These are phyloP conservation scores for Lasiosphaeriaceae sp. DNA, from an alignment of 495 filamentous ascomycete species.

Conservation along the genomic window DNA sequence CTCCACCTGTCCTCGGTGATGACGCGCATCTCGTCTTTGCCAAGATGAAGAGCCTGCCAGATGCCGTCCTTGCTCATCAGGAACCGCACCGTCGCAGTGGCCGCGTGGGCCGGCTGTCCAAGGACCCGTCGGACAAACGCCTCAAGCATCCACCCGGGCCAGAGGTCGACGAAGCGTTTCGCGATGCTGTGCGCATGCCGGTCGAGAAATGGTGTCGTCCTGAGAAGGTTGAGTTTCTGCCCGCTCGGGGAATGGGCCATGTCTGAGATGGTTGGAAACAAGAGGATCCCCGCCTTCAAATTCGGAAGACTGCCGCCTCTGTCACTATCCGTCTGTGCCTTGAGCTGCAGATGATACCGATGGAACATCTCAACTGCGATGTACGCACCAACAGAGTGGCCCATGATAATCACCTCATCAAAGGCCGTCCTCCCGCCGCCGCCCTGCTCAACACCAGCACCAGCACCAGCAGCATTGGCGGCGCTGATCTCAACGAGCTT, in stretches of 20 bases:
- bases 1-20: conserved; percentile 79
- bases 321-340: not conserved
- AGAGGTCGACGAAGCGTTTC: conserved; percentile 40
- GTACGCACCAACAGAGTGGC: conserved; percentile 79
- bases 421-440: conserved; percentile 20
- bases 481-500: conserved; percentile 26
- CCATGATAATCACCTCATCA: conserved; percentile 67
- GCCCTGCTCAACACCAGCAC: not conserved
- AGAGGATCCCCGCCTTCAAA: conserved; percentile 54
- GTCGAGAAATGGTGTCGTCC: conserved; percentile 52
- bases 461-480: not conserved
- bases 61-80: conserved; percentile 61
- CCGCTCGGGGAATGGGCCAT: conserved; percentile 66
- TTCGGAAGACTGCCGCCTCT: conserved; percentile 8
- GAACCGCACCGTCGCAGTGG: conserved; percentile 59
- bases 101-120: conserved; percentile 53
- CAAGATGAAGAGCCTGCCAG: conserved; percentile 62
- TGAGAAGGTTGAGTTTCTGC: conserved; percentile 50
- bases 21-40: conserved; percentile 64
- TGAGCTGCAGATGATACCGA: conserved; percentile 34
- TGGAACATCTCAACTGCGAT: conserved; percentile 70
- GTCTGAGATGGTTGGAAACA: conserved; percentile 77
- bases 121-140: conserved; percentile 45
- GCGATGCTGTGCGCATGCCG: conserved; percentile 50
- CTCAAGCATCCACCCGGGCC: conserved; percentile 42